Conservation (phyloP, 129 eudicot species). For the Artemisia tridentata region DNA sequence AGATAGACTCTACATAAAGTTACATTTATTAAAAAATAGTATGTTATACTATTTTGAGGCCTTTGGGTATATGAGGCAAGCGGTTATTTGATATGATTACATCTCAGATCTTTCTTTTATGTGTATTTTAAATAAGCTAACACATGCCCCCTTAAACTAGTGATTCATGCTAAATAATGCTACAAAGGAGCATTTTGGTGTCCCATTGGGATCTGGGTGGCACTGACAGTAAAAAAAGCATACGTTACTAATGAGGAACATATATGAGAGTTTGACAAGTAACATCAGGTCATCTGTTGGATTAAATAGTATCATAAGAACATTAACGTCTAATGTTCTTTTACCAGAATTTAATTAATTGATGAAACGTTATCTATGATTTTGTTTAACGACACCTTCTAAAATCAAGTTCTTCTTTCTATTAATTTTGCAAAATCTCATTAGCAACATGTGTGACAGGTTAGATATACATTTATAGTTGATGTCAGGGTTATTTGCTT, state of each 20-base stretch:
- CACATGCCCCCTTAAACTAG: background rate
- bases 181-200: conserved; percentile 11
- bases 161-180: background rate
- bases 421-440: background rate
- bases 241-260: background rate
- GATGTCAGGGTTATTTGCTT: conserved; percentile 7
- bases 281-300: background rate
- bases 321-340: background rate
- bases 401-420: too few species aligned
- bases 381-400: too few species aligned
- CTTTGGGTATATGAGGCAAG: background rate
- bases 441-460: conserved; percentile 8
- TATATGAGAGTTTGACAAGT: conserved; percentile 16
- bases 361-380: too few species aligned
- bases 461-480: conserved; percentile 9
- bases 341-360: background rate
- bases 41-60: conserved; percentile 10
- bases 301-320: background rate
- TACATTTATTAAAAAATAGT: background rate
- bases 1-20: background rate
- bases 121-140: background rate
- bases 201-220: background rate
- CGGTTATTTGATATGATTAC: conserved; percentile 4
- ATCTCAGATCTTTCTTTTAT: conserved; percentile 1
- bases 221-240: background rate